Evolutionary conservation across 169 alveolate species (phyloP).

Genomic region (Cryptosporidium tyzzeri): DNA sequence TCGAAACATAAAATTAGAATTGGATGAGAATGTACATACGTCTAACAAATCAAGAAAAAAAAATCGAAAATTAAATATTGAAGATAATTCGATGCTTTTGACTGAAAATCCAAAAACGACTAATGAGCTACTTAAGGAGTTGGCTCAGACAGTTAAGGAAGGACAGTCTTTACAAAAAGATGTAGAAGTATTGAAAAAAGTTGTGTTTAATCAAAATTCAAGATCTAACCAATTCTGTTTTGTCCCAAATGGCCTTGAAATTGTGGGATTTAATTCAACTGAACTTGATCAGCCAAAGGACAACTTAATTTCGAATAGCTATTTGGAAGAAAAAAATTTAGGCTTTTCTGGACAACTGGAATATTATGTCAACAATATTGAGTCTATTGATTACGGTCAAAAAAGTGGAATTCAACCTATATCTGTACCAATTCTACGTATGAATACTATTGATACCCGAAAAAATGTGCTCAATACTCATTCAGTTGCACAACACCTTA

Average conservation of each 20-base stretch:
- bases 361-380: neutral
- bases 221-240: constrained; percentile 1
- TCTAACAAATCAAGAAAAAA: constrained; percentile 40
- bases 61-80: neutral
- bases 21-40: constrained; percentile 27
- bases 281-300: neutral
- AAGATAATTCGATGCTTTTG: neutral
- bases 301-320: neutral
- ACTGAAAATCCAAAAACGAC: constrained; percentile 38
- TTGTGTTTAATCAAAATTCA: constrained; percentile 60
- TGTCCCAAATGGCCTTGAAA: constrained; percentile 1
- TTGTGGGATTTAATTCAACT: neutral
- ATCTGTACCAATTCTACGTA: neutral
- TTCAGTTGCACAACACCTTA: neutral
- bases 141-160: constrained; percentile 66
- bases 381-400: neutral
- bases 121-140: constrained; percentile 35
- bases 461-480: neutral
- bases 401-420: neutral
- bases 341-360: neutral
- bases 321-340: neutral
- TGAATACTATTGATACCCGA: neutral
- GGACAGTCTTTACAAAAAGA: constrained; percentile 74
- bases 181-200: constrained; percentile 68
- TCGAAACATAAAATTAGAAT: neutral